Conservation (phyloP, 2,329 filamentous ascomycete species). For the Phialophora tarda region DNA sequence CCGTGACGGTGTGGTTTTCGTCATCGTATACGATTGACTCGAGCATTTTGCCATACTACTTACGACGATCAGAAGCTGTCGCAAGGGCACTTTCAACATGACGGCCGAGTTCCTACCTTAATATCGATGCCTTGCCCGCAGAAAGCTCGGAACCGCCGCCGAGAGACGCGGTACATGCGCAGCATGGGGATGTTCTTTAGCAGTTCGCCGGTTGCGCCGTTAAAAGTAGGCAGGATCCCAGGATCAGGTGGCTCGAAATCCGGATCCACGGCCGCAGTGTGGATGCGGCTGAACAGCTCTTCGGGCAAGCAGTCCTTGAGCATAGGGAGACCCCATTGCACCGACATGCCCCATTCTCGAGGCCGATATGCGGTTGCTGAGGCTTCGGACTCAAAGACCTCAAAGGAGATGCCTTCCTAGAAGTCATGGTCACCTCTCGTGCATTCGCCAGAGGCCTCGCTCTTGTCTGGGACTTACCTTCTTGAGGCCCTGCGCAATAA, state of each 20-base stretch:
- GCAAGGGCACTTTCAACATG: neutral
- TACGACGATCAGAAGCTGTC: neutral
- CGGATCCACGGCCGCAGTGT: conserved; percentile 42
- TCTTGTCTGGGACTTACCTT: conserved; percentile 25
- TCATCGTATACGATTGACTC: conserved; percentile 35
- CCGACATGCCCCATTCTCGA: conserved; percentile 46
- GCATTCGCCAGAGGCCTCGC: neutral
- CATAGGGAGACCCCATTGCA: conserved; percentile 43
- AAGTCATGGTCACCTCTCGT: neutral
- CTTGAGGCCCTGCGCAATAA: conserved; percentile 36
- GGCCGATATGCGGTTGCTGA: conserved; percentile 37
- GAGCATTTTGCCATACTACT: conserved; percentile 37
- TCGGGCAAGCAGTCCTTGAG: conserved; percentile 39
- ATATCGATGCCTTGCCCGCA: conserved; percentile 29
- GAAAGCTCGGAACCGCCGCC: conserved; percentile 26
- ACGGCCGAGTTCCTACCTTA: conserved; percentile 14
- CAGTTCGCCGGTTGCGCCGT: conserved; percentile 32
- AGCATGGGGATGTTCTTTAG: conserved; percentile 26
- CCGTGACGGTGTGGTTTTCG: conserved; percentile 26
- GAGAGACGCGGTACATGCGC: conserved; percentile 26
- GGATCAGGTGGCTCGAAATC: conserved; percentile 37
- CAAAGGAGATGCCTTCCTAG: conserved; percentile 39
- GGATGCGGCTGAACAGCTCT: conserved; percentile 41
- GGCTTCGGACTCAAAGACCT: conserved; percentile 40
- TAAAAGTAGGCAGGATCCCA: conserved; percentile 32